Evolutionary conservation across 2,329 filamentous ascomycete genomes (phyloP).

Genomic region (Diaporthe aspalathi): DNA sequence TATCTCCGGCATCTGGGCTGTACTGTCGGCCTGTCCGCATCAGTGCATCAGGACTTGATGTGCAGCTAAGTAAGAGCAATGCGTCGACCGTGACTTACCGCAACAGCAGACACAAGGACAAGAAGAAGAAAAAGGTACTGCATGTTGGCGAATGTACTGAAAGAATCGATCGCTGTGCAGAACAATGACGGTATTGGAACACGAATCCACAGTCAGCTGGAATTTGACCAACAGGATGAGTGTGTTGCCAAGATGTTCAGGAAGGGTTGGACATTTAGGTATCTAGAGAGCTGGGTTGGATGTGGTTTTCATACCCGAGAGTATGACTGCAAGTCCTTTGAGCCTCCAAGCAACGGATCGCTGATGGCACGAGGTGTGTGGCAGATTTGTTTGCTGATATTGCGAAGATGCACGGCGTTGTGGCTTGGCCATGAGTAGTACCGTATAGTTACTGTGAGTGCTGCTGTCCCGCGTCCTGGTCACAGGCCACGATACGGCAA

Average conservation of each 20-base stretch:
- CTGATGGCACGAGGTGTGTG: neutral
- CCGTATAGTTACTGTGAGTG: neutral
- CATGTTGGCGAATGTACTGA: neutral
- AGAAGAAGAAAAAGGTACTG: neutral
- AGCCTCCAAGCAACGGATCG: neutral
- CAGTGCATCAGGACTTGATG: neutral
- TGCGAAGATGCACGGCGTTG: neutral
- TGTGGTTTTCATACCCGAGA: neutral
- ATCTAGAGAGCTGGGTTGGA: too few species aligned
- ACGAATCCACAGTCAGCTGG: neutral
- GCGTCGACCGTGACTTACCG: constrained; percentile 7
- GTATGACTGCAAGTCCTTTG: neutral
- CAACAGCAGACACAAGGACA: neutral
- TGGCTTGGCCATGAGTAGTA: too few species aligned
- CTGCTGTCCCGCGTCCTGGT: neutral
- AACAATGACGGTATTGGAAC: neutral
- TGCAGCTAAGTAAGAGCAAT: too few species aligned
- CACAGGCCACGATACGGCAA: neutral
- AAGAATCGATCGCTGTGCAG: too few species aligned
- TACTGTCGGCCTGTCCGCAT: neutral
- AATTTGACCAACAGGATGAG: neutral
- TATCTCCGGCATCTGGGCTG: neutral
- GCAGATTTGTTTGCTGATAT: neutral
- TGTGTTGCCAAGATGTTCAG: neutral
- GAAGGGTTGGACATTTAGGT: neutral